phyloP scores from a whole-genome alignment of 371 early-diverging fungal genomes.

The Mucor saturninus region DNA sequence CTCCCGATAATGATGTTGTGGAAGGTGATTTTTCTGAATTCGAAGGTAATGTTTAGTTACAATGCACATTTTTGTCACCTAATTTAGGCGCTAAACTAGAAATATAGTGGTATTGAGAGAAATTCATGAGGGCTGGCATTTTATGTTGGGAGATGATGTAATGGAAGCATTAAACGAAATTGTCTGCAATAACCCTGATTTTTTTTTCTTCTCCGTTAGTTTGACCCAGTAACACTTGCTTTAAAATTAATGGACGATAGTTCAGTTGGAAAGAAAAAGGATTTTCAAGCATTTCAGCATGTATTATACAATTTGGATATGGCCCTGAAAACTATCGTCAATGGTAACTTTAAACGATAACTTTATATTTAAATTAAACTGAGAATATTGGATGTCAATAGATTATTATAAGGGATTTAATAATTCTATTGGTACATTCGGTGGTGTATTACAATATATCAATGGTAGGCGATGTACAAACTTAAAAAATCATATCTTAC shows the following conservation, averaged over 20 bases:
- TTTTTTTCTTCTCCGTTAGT: not conserved
- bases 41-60: conserved; percentile 30
- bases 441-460: conserved; percentile 87
- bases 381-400: conserved; percentile 24
- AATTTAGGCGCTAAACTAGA: not conserved
- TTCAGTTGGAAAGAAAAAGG: conserved; percentile 74
- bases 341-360: conserved; percentile 60
- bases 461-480: conserved; percentile 58
- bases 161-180: not conserved
- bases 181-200: not conserved
- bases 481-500: not conserved
- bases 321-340: conserved; percentile 86
- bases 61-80: not conserved
- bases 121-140: conserved; percentile 65
- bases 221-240: conserved; percentile 79
- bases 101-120: conserved; percentile 47
- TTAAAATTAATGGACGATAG: conserved; percentile 88
- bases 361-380: not conserved
- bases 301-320: conserved; percentile 77
- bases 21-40: conserved; percentile 42
- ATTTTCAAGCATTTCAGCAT: conserved; percentile 75
- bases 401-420: conserved; percentile 95
- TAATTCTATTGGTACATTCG: conserved; percentile 89
- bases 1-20: conserved; percentile 10
- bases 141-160: conserved; percentile 69